Percentiles rank a stretch among this genome's conserved stretches.
phyloP scores from a whole-genome alignment of 257 asterid species.

The Catharanthus roseus region DNA sequence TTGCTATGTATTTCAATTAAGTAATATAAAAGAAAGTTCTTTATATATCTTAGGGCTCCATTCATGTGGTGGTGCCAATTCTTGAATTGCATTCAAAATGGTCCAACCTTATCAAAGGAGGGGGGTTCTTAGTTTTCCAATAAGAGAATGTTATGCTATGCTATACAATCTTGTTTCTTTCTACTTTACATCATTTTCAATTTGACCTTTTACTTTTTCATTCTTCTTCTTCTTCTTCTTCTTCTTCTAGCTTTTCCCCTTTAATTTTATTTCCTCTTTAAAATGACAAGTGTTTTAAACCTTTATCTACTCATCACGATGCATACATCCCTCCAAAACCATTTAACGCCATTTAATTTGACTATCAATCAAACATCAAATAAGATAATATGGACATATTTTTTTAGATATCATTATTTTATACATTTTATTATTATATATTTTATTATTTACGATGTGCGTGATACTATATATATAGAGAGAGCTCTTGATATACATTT shows the following conservation, averaged over 20 bases:
- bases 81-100: conserved; percentile 13
- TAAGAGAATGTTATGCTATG: conserved; percentile 1
- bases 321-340: neutral
- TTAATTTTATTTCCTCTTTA: neutral
- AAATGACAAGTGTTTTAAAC: neutral
- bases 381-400: too few species aligned
- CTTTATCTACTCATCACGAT: neutral
- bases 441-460: too few species aligned
- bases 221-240: neutral
- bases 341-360: too few species aligned
- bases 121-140: neutral
- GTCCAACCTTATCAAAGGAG: conserved; percentile 15
- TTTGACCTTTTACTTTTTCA: conserved; percentile 18
- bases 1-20: neutral
- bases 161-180: conserved; percentile 13
- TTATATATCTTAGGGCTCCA: neutral
- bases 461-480: too few species aligned
- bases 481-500: too few species aligned
- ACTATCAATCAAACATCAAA: too few species aligned
- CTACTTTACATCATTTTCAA: conserved; percentile 31
- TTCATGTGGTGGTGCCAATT: conserved; percentile 13
- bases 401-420: too few species aligned
- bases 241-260: conserved; percentile 2
- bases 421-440: too few species aligned
- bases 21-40: neutral